A percentile compares a stretch with the other conserved stretches of the same genome.
Evolutionary conservation across 305 asterid genomes (phyloP).

Genomic region (Fraxinus velutina): DNA sequence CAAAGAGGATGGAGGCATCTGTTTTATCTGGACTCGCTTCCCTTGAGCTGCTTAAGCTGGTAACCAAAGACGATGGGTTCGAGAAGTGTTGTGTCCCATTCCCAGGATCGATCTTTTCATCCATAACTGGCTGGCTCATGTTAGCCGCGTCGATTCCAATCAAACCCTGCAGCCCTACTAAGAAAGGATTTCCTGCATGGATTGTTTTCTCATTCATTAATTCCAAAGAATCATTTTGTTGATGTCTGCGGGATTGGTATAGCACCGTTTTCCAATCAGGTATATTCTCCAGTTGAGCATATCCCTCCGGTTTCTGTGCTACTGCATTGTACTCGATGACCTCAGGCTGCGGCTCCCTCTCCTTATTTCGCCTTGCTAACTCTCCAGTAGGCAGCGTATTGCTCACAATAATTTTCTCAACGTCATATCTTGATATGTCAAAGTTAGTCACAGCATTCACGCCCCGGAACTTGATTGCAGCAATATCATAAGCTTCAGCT

Average conservation of each 20-base stretch:
- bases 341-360: constrained; percentile 23
- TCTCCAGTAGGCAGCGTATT: constrained; percentile 66
- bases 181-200: constrained; percentile 30
- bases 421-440: constrained; percentile 67
- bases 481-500: constrained; percentile 87
- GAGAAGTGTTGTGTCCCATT: constrained; percentile 45
- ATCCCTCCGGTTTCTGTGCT: constrained; percentile 1
- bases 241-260: constrained; percentile 20
- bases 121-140: constrained; percentile 25
- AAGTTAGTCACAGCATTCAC: constrained; percentile 80
- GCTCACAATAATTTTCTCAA: constrained; percentile 76
- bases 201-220: constrained; percentile 12
- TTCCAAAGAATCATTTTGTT: constrained; percentile 27
- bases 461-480: constrained; percentile 86
- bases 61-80: constrained; percentile 57
- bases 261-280: constrained; percentile 56
- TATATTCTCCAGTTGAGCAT: constrained; percentile 10
- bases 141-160: constrained; percentile 32
- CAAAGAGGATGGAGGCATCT: constrained; percentile 20
- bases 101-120: constrained; percentile 30
- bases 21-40: constrained; percentile 66
- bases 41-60: constrained; percentile 69
- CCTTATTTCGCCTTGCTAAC: constrained; percentile 56
- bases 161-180: constrained; percentile 42
- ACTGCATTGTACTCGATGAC: background rate